Base-by-base conservation (phyloP, 768 basidiomycete species). In the Erythrobasidium yunnanense region DNA sequence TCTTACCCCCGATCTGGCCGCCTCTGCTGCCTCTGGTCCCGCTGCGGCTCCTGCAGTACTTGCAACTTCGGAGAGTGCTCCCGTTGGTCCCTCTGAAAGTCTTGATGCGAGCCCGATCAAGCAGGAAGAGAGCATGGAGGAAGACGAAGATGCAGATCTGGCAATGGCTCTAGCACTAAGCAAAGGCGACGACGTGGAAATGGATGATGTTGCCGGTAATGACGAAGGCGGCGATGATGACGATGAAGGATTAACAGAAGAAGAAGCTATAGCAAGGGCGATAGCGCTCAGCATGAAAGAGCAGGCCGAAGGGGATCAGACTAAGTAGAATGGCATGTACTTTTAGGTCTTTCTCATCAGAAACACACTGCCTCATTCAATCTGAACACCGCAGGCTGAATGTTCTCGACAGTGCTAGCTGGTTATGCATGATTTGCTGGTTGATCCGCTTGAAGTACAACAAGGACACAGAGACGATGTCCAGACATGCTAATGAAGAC, bases 181-280 rank as follows among this genome's bases (percentile, higher is more conserved):
- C 78, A 29, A 66, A 29, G 70, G 63, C 23, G 74, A 67, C 5
- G 78, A 76, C 65, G 81, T 80, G 25, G 83, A 81, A 67, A 79
- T 79, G 54, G 81, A 81, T 29, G 71, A 80, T 82, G 71, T 56
- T 68, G 69, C 17, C 27, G 75, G 69, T 0, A 84, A 84, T 34
- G 80, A 78, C 50, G 79, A 77, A 32, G 72, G 78, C 76, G 77
- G 70, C 70, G 78, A 75, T 20, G 77, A 72, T 7, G 81, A 78
- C 0, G 83, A 79, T 2, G 84, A 83, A 57, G 84, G 84, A 56
- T 79, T 84, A 73, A 83, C 83, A 67, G 89, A 92, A 73, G 92
- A 95, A 70, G 90, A 85, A 58, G 91, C 86, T 32, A 96, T 96
- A 74, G 84, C 85, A 50, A 80, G 83, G 50, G 95, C 93, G 15